Conservation (phyloP, 2,329 filamentous ascomycete genomes). For the Akanthomyces dipterigenus region DNA sequence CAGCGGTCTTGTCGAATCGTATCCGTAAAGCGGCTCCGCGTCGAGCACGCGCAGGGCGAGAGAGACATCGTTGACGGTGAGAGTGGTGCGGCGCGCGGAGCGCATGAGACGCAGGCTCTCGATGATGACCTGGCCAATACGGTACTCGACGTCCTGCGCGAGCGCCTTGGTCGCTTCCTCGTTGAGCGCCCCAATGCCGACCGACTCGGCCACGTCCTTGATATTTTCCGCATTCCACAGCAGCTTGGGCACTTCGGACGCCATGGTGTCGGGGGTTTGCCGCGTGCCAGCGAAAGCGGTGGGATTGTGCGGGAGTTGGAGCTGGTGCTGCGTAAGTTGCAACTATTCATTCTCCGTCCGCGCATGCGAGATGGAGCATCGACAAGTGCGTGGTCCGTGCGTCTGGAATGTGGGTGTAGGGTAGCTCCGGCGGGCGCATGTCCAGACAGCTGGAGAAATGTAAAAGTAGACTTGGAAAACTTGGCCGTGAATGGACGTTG, state of each 20-base stretch:
- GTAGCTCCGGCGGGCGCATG: neutral
- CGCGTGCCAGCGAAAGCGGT: neutral
- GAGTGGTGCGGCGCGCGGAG: conserved; percentile 73
- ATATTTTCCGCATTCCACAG: conserved; percentile 98
- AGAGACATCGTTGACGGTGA: conserved; percentile 84
- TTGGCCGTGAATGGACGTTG: no score
- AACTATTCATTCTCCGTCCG: neutral
- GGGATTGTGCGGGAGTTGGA: neutral
- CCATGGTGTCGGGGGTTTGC: conserved; percentile 22
- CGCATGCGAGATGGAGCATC: neutral
- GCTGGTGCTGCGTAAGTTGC: neutral
- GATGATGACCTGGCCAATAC: conserved; percentile 85
- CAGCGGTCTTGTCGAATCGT: conserved; percentile 83
- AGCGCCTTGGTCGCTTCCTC: conserved; percentile 85
- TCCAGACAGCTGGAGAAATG: no score
- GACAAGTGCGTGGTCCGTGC: neutral
- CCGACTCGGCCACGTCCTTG: conserved; percentile 90
- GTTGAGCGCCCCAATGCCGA: conserved; percentile 73
- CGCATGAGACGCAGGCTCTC: conserved; percentile 97
- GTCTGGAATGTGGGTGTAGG: neutral
- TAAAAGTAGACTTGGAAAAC: no score
- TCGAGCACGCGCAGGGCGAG: conserved; percentile 81
- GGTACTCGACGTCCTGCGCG: conserved; percentile 91
- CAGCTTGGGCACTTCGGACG: conserved; percentile 40
- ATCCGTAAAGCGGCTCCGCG: conserved; percentile 92